These are phyloP conservation scores for Usnea hakonensis DNA, from an alignment of 495 filamentous ascomycete species.

Conservation along the genomic window DNA sequence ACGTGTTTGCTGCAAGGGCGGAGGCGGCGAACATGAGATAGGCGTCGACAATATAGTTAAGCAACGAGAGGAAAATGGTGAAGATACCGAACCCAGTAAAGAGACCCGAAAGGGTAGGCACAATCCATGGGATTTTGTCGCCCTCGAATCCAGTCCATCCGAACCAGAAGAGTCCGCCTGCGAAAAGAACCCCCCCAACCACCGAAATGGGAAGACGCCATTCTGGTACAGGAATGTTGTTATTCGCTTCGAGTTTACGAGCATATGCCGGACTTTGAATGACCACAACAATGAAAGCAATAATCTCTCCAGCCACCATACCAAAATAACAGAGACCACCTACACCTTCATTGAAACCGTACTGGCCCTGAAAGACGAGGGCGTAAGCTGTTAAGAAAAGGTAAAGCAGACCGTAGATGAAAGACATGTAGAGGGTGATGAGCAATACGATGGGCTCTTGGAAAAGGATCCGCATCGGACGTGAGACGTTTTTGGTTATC, in stretches of 20 bases:
- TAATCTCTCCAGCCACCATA: constrained; percentile 47
- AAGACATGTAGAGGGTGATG: constrained; percentile 32
- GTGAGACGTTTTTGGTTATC: constrained; percentile 45
- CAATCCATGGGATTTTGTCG: constrained; percentile 35
- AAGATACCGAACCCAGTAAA: constrained; percentile 48
- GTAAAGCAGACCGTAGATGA: constrained; percentile 58
- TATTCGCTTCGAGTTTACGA: constrained; percentile 40
- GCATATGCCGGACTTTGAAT: constrained; percentile 43
- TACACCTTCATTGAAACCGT: constrained; percentile 34
- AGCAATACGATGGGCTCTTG: constrained; percentile 54
- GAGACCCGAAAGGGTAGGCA: constrained; percentile 43
- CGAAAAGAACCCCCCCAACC: constrained; percentile 46
- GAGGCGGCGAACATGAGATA: constrained; percentile 54
- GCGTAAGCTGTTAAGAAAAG: constrained; percentile 57
- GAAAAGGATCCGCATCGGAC: constrained; percentile 53
- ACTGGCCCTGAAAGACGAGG: constrained; percentile 45
- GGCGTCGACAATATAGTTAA: constrained; percentile 59
- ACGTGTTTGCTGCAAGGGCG: constrained; percentile 61
- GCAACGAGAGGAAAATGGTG: constrained; percentile 50
- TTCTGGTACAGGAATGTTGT: constrained; percentile 49
- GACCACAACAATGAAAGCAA: constrained; percentile 39
- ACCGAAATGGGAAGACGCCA: constrained; percentile 53
- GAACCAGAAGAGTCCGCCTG: constrained; percentile 57
- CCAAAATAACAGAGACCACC: constrained; percentile 54
- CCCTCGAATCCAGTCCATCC: constrained; percentile 48